A percentile compares a stretch with the other conserved stretches of the same genome.
These are phyloP conservation scores for Mucor ambiguus DNA, from an alignment of 371 early-diverging fungal species.

Conservation along the genomic window DNA sequence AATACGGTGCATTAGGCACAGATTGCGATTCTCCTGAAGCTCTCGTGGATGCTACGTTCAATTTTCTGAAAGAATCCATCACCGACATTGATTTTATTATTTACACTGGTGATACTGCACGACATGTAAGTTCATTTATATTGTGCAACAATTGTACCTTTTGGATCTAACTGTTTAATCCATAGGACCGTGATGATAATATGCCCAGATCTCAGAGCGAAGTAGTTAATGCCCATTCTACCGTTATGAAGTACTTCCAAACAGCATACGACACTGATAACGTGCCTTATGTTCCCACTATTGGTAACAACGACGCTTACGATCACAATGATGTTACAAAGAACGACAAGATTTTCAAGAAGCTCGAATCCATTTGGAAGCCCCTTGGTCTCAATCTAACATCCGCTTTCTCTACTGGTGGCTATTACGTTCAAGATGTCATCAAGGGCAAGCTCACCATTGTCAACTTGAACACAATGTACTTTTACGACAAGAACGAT, in stretches of 20 bases:
- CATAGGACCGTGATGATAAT: constrained; percentile 43
- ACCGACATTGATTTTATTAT: constrained; percentile 49
- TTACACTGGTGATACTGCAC: constrained; percentile 53
- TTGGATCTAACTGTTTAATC: neutral
- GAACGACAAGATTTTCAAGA: constrained; percentile 29
- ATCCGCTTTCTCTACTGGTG: constrained; percentile 22
- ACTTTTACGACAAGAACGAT: constrained; percentile 31
- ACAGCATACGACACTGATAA: constrained; percentile 30
- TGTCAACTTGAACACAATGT: constrained; percentile 33
- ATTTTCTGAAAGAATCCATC: constrained; percentile 35
- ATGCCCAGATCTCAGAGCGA: constrained; percentile 27
- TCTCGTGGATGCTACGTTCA: constrained; percentile 39
- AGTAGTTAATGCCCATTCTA: constrained; percentile 33
- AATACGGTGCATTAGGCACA: constrained; percentile 41
- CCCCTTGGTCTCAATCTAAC: constrained; percentile 34
- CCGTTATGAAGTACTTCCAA: constrained; percentile 31
- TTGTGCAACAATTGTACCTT: constrained; percentile 1
- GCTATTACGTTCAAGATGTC: constrained; percentile 31
- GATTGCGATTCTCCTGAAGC: constrained; percentile 43
- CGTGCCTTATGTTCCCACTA: constrained; percentile 42
- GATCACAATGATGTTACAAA: constrained; percentile 30
- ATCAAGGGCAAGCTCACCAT: constrained; percentile 21
- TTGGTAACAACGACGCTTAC: constrained; percentile 51
- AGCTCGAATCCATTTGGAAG: constrained; percentile 29
- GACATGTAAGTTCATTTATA: constrained; percentile 39